Base-by-base conservation (phyloP, 805 yeast genomes). In the Saccharomyces eubayanus region DNA sequence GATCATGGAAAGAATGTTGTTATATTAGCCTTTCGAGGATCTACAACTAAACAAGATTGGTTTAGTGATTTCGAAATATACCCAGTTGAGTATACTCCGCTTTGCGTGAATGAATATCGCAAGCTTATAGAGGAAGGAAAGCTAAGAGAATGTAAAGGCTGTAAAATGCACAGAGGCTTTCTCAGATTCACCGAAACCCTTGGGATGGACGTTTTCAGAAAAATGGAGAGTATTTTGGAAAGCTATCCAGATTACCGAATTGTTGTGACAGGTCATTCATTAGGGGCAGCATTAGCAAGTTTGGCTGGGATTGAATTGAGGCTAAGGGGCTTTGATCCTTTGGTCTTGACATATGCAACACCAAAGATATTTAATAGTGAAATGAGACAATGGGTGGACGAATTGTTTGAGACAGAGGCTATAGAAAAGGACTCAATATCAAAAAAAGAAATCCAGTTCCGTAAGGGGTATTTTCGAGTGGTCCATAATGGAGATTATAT, bases 201-300 rank as follows among this genome's bases (percentile, higher is more conserved):
- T 55, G 71, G 75, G 49, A 68, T 63, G 2, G 59, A 67, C 10
- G 71, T 77, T 31, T 63, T 78, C 36, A 57, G 68, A 9, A 67
- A 62, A 6, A 69, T 83, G 1, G 60, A 68, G 12, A 56, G 59
- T 1, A 60, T 76, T 20, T 64, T 70, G 21, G 54, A 65, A 10
- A 61, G 71, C 20, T 68, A 76, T 60, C 79, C 82, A 0, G 76
- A 74, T 27, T 84, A 82, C 63, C 64, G 72, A 21, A 54, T 85
- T 4, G 74, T 78, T 1, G 74, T 84, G 1, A 72, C 83, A 1
- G 95, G 95, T 0, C 96, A 88, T 67, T 87, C 94, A 0, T 68
- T 87, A 46, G 91, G 90, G 2, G 95, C 84, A 6, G 90, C 91
- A 0, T 66, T 85, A 51, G 84, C 90, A 1, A 68, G 75, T 3